These are phyloP conservation scores for Mortierella antarctica DNA, from an alignment of 192 early-diverging fungal species.

Conservation along the genomic window DNA sequence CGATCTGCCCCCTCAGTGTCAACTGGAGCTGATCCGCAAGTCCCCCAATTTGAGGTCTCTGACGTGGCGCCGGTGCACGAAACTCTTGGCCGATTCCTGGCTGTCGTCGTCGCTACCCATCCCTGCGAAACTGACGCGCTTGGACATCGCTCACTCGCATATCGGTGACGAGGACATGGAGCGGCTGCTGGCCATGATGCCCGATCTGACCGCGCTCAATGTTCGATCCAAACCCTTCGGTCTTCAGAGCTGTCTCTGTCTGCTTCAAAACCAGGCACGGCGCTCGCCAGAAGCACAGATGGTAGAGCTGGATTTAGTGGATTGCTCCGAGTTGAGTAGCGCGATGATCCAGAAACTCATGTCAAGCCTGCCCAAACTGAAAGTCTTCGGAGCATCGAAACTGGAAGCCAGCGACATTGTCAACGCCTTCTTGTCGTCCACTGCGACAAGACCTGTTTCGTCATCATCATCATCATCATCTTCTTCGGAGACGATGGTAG, in stretches of 20 bases:
- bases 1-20: slow-evolving; percentile 15
- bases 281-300: not conserved
- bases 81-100: slow-evolving; percentile 8
- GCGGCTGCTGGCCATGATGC: slow-evolving; percentile 7
- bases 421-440: not conserved
- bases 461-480: not conserved
- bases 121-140: not conserved
- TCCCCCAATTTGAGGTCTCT: slow-evolving; percentile 8
- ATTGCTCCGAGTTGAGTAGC: not conserved
- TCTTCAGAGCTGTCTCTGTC: not conserved
- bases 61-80: slow-evolving; percentile 10
- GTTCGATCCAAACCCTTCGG: slow-evolving; percentile 16
- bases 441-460: not conserved
- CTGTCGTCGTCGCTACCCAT: slow-evolving; percentile 3
- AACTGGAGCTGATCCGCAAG: slow-evolving; percentile 15
- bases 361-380: slow-evolving; percentile 5
- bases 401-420: not conserved
- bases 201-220: not conserved
- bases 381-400: not conserved
- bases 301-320: slow-evolving; percentile 5
- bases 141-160: slow-evolving; percentile 28
- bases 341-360: not conserved
- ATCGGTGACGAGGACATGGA: slow-evolving; percentile 17
- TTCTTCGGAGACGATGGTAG: not conserved
- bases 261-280: not conserved